Evolutionary conservation across 2,329 filamentous ascomycete species (phyloP).

Genomic region (Alternaria rosae): DNA sequence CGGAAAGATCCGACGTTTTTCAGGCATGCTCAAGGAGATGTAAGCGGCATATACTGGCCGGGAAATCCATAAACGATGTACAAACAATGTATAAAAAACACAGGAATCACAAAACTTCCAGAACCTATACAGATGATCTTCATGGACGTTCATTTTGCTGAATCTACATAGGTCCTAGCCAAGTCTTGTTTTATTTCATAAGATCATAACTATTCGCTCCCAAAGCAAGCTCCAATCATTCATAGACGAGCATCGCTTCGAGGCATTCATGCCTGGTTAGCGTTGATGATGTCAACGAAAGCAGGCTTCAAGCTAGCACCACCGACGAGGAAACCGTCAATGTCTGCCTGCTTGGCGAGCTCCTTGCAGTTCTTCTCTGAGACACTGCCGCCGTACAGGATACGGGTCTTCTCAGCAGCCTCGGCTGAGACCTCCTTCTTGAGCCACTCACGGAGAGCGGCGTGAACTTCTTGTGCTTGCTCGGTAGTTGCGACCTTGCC

Average conservation of each 20-base stretch:
- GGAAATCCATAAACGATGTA: slow-evolving; percentile 28
- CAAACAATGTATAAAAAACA: slow-evolving; percentile 26
- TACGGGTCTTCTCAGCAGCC: slow-evolving; percentile 84
- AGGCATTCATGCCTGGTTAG: slow-evolving; percentile 53
- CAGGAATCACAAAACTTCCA: neutral
- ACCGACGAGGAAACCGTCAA: slow-evolving; percentile 97
- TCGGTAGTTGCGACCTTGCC: slow-evolving; percentile 63
- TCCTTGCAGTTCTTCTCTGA: slow-evolving; percentile 98
- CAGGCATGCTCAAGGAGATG: neutral
- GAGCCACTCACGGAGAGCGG: slow-evolving; percentile 89
- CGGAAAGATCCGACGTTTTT: neutral
- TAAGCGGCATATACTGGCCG: neutral
- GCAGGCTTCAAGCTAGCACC: slow-evolving; percentile 97
- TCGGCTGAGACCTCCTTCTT: slow-evolving; percentile 74
- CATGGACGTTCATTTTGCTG: slow-evolving; percentile 13
- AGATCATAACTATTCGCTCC: neutral
- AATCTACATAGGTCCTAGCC: slow-evolving; percentile 1
- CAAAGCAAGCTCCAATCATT: slow-evolving; percentile 12
- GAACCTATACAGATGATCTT: neutral
- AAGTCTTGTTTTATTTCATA: neutral
- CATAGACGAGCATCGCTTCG: slow-evolving; percentile 50
- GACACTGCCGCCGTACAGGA: slow-evolving; percentile 96
- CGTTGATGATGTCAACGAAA: slow-evolving; percentile 77
- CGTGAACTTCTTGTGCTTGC: slow-evolving; percentile 59
- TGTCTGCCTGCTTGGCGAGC: slow-evolving; percentile 88